Evolutionary conservation across 192 early-diverging fungal genomes (phyloP).

Genomic region (Neocallimastix lanati): DNA sequence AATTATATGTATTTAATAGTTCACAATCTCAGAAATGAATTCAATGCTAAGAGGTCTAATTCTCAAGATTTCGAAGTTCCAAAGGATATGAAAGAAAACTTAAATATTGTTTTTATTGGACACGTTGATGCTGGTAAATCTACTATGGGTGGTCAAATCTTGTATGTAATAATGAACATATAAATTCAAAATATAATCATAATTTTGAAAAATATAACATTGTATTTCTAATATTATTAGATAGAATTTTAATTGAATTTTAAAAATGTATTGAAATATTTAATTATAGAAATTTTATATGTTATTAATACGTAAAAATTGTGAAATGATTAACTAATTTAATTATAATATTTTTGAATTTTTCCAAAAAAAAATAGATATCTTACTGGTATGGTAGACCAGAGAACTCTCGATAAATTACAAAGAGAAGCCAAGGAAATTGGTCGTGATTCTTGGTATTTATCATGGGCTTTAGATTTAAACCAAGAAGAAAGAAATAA

Average conservation of each 20-base stretch:
- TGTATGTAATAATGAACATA: too few relatives aligned
- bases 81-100: conserved; percentile 74
- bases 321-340: too few relatives aligned
- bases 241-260: too few relatives aligned
- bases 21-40: not conserved
- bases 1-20: not conserved
- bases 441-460: conserved; percentile 92
- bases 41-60: not conserved
- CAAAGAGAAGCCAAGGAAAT: conserved; percentile 96
- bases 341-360: too few relatives aligned
- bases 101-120: conserved; percentile 97
- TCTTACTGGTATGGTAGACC: conserved; percentile 97
- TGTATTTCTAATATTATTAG: too few relatives aligned
- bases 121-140: conserved; percentile 97
- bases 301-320: too few relatives aligned
- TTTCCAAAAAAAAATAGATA: conserved; percentile 29
- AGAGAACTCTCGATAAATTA: conserved; percentile 98
- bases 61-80: not conserved
- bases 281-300: too few relatives aligned
- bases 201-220: too few relatives aligned
- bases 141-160: conserved; percentile 93
- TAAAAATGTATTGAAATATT: too few relatives aligned
- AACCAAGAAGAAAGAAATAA: conserved; percentile 93
- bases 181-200: too few relatives aligned
- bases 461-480: conserved; percentile 96